Evolutionary conservation across 495 filamentous ascomycete species (phyloP), one percentile per base, ranked within the genome.

Genomic region (Aspergillus wentii): DNA sequence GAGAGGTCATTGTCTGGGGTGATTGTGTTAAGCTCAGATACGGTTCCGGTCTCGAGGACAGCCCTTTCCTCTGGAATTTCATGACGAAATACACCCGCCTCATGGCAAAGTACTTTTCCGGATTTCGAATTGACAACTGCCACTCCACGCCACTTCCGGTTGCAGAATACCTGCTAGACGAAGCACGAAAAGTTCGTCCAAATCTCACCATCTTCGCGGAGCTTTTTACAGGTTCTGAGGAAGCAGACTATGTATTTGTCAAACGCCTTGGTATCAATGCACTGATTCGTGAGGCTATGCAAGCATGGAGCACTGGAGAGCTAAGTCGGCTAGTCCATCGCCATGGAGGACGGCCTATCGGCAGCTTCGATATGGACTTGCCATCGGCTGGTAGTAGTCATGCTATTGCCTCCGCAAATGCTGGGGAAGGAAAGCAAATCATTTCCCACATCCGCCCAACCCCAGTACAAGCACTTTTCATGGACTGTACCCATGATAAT

Each of bases 401-500:
- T 17, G 57, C 61, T 4, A 68, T 72, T 44, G 53, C 59, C 5
- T 62, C 61, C 20, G 51, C 56, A 0, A 56, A 54, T 18, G 54
- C 46, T 41, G 74, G 76, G 21, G 52, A 53, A 14, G 48, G 51
- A 3, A 56, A 67, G 20, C 82, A 88, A 52, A 70, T 77, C 17
- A 72, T 90, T 28, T 82, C 79, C 30, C 78, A 71, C 34, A 88
- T 96, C 56, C 85, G 82, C 23, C 77, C 80, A 16, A 83, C 78
- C 8, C 86, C 88, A 0, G 86, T 95, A 0, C 89, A 95, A 33
- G 94, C 92, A 3, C 68, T 99, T 1, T 97, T 99, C 61, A 95
- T 95, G 88, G 94, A 99, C 53, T 99, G 94, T 57, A 99, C 94
- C 1, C 94, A 99, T 58, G 94, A 99, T 63, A 99, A 99, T 52